Evolutionary conservation across 768 basidiomycete genomes (phyloP).

Genomic region (Amanita jacksonii): DNA sequence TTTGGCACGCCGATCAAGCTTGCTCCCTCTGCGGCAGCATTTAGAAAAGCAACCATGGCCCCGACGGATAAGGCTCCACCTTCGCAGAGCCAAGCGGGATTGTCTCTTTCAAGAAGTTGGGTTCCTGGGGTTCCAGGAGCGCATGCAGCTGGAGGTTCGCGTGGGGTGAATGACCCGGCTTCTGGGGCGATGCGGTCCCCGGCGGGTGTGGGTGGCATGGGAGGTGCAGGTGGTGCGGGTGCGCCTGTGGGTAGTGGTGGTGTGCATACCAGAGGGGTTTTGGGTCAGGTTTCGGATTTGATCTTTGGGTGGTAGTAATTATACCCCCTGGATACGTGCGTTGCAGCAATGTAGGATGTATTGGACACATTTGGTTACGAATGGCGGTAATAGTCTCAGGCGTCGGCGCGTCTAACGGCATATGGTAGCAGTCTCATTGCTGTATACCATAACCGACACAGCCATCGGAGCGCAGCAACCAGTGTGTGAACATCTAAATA

Average conservation of each 20-base stretch:
- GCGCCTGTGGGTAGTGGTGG: neutral
- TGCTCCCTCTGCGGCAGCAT: constrained; percentile 65
- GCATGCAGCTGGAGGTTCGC: neutral
- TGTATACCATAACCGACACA: no score
- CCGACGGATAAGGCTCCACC: constrained; percentile 11
- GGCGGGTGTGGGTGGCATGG: neutral
- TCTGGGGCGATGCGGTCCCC: neutral
- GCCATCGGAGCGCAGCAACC: no score
- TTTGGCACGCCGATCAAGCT: constrained; percentile 67
- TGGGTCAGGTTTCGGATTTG: constrained; percentile 71
- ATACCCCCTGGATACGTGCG: no score
- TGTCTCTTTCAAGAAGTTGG: constrained; percentile 7
- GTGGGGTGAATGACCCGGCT: constrained; percentile 5
- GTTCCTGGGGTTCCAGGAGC: neutral
- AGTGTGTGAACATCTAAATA: no score
- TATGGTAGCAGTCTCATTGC: no score
- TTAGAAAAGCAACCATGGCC: constrained; percentile 35
- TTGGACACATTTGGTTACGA: no score
- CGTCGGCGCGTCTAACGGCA: no score
- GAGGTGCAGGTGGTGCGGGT: neutral
- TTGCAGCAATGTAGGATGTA: no score
- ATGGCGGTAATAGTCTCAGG: no score
- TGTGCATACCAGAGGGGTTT: constrained; percentile 41
- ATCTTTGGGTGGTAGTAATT: constrained; percentile 64
- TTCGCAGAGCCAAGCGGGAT: constrained; percentile 1